Conservation (phyloP, 805 yeast species). For the Barnettozyma salicaria region DNA sequence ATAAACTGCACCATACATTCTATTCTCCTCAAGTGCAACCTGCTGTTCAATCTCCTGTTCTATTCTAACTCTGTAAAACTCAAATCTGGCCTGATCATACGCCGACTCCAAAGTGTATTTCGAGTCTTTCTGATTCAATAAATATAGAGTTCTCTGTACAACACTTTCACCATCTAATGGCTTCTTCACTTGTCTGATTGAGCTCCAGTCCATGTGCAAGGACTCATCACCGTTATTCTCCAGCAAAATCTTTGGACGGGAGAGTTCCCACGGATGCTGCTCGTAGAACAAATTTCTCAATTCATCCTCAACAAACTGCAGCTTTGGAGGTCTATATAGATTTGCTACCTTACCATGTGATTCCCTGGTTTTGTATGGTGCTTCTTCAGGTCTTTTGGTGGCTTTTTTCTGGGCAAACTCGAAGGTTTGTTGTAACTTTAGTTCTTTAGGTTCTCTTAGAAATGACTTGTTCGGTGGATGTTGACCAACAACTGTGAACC, state of each 20-base stretch:
- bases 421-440: constrained; percentile 12
- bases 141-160: constrained; percentile 63
- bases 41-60: constrained; percentile 70
- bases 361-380: constrained; percentile 31
- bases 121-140: constrained; percentile 35
- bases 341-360: constrained; percentile 9
- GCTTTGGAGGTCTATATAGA: constrained; percentile 16
- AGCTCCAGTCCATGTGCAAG: constrained; percentile 63
- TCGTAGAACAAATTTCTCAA: constrained; percentile 75
- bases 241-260: constrained; percentile 77
- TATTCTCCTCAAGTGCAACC: constrained; percentile 75
- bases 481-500: constrained; percentile 81
- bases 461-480: constrained; percentile 73
- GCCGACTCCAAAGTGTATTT: constrained; percentile 43
- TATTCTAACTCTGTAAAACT: constrained; percentile 82
- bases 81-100: constrained; percentile 80
- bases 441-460: constrained; percentile 23
- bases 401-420: constrained; percentile 12
- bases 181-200: constrained; percentile 63
- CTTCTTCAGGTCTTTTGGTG: constrained; percentile 6
- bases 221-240: constrained; percentile 66
- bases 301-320: constrained; percentile 54
- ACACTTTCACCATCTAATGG: constrained; percentile 87
- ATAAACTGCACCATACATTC: constrained; percentile 78
- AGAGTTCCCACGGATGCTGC: constrained; percentile 98